Evolutionary conservation across 305 asterid species (phyloP).

Genomic region (Plantago coronopus): DNA sequence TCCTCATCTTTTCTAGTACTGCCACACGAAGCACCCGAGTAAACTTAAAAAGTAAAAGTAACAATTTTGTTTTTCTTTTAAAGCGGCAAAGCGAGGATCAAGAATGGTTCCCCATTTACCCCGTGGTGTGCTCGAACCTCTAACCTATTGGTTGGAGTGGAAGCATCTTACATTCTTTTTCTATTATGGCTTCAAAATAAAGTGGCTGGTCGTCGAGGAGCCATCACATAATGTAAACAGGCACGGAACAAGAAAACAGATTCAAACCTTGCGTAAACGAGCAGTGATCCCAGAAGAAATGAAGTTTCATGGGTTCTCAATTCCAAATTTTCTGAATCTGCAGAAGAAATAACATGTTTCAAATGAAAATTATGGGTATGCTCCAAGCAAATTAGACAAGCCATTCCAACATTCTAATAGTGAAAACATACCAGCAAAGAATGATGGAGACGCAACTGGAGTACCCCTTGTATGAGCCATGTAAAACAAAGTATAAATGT

Average conservation of each 20-base stretch:
- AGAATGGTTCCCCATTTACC: too few species aligned
- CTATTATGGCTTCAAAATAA: not conserved
- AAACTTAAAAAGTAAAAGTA: constrained; percentile 4
- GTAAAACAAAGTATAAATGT: constrained; percentile 86
- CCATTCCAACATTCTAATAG: constrained; percentile 17
- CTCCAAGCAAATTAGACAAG: constrained; percentile 7
- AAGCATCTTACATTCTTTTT: too few species aligned
- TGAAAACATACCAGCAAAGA: constrained; percentile 64
- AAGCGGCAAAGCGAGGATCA: too few species aligned
- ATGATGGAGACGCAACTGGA: constrained; percentile 82
- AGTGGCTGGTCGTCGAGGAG: not conserved
- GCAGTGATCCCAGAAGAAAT: constrained; percentile 90
- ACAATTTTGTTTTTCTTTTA: not conserved
- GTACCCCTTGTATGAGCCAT: constrained; percentile 73
- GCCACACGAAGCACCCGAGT: constrained; percentile 27
- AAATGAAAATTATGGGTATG: constrained; percentile 14
- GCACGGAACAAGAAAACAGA: constrained; percentile 8
- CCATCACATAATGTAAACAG: not conserved
- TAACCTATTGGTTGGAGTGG: too few species aligned
- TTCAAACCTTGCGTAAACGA: constrained; percentile 71
- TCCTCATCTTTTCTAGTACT: constrained; percentile 65
- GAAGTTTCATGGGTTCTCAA: constrained; percentile 73
- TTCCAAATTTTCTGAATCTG: constrained; percentile 78
- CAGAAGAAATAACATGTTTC: constrained; percentile 28
- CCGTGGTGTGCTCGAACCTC: too few species aligned